These are phyloP conservation scores for Comarum palustre DNA, from an alignment of 306 rosid species.

Conservation along the genomic window DNA sequence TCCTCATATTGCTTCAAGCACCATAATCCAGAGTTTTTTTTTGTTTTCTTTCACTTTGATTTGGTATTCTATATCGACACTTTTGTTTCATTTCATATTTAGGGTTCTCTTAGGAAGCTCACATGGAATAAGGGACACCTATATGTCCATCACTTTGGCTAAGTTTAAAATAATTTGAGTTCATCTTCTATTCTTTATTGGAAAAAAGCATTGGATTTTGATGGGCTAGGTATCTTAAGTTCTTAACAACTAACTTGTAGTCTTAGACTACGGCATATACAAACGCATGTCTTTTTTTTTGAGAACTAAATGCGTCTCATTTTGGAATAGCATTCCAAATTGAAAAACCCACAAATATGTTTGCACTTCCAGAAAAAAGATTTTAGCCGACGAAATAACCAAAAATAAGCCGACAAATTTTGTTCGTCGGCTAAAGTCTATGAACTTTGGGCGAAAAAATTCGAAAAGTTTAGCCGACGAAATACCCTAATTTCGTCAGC, in stretches of 20 bases:
- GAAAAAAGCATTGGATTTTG: neutral
- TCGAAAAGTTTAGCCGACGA: too few species aligned
- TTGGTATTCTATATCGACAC: neutral
- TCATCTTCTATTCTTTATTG: neutral
- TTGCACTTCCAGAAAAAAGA: too few species aligned
- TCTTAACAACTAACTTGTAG: neutral
- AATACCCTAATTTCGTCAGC: too few species aligned
- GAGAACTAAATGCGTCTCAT: too few species aligned
- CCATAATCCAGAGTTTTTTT: neutral
- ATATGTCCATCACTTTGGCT: too few species aligned
- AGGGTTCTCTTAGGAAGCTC: neutral
- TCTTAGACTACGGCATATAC: neutral
- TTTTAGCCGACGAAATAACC: too few species aligned
- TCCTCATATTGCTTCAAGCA: neutral
- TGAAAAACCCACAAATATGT: neutral
- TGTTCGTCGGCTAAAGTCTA: too few species aligned
- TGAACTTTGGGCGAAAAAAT: too few species aligned
- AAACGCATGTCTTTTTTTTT: too few species aligned
- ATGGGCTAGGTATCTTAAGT: neutral
- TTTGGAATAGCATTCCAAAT: neutral
- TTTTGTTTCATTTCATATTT: neutral
- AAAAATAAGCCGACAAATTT: too few species aligned
- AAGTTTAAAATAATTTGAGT: too few species aligned
- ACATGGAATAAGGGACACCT: too few species aligned
- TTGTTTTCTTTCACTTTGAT: slow-evolving; percentile 1